Evolutionary conservation across 164 flowering plant genomes (phyloP).

Genomic region (Cinnamomum chago): DNA sequence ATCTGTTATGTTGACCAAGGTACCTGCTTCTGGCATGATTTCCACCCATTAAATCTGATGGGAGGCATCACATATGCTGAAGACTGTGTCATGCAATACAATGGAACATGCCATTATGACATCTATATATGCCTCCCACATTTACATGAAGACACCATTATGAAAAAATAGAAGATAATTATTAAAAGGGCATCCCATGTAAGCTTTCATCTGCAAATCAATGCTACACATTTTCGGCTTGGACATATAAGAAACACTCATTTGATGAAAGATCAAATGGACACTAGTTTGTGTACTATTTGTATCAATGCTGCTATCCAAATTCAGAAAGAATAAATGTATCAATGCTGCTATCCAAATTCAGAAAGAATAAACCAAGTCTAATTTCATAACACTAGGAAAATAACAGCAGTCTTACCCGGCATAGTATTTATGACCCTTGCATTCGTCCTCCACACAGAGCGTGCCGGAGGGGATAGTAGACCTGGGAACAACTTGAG

Average conservation of each 20-base stretch:
- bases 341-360: not conserved
- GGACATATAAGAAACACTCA: not conserved
- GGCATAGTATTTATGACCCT: slow-evolving; percentile 37
- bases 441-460: slow-evolving; percentile 42
- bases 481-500: slow-evolving; percentile 54
- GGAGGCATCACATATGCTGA: no score
- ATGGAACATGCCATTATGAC: no score
- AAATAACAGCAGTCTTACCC: slow-evolving; percentile 33
- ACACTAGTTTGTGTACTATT: not conserved
- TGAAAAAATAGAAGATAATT: no score
- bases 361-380: not conserved
- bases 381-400: not conserved
- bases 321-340: not conserved
- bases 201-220: not conserved
- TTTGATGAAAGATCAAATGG: not conserved
- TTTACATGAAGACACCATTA: not conserved
- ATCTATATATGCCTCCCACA: no score
- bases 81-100: no score
- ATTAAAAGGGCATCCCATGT: not conserved
- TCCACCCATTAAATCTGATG: no score
- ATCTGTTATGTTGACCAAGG: no score
- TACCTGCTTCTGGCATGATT: no score
- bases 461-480: slow-evolving; percentile 45
- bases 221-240: no score
- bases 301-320: not conserved